Evolutionary conservation across 768 basidiomycete species (phyloP).

Genomic region (Termitomyces sp.): DNA sequence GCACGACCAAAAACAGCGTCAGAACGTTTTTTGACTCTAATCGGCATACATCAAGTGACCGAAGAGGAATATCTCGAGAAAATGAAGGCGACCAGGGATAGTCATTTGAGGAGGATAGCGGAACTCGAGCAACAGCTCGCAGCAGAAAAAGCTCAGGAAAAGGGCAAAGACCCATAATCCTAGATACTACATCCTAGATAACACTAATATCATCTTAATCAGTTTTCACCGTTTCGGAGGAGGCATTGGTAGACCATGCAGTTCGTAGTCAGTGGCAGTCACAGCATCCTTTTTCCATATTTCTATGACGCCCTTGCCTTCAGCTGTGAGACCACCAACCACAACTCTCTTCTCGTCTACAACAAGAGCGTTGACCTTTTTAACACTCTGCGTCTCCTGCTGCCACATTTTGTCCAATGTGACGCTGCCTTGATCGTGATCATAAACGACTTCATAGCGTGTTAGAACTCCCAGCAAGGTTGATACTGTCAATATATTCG

Average conservation of each 20-base stretch:
- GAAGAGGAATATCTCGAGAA: slow-evolving; percentile 70
- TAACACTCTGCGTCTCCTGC: slow-evolving; percentile 35
- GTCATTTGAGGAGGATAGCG: slow-evolving; percentile 52
- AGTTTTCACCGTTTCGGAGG: not conserved
- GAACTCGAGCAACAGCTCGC: slow-evolving; percentile 48
- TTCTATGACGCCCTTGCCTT: slow-evolving; percentile 62
- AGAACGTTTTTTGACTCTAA: slow-evolving; percentile 36
- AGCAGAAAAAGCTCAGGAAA: slow-evolving; percentile 26
- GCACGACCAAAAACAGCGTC: slow-evolving; percentile 19
- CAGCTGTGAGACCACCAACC: slow-evolving; percentile 58
- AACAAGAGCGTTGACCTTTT: slow-evolving; percentile 67
- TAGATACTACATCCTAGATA: not conserved
- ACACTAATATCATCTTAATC: not conserved
- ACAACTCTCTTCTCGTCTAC: slow-evolving; percentile 44
- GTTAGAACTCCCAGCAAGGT: slow-evolving; percentile 60
- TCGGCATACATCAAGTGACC: slow-evolving; percentile 57
- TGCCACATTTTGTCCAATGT: slow-evolving; percentile 45
- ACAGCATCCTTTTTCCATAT: slow-evolving; percentile 41
- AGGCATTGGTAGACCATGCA: not conserved
- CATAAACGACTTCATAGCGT: slow-evolving; percentile 42
- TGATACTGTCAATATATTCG: slow-evolving; percentile 46
- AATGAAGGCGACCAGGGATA: slow-evolving; percentile 54
- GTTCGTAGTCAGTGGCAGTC: not conserved
- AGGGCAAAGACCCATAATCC: slow-evolving; percentile 12
- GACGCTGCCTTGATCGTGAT: slow-evolving; percentile 33